Evolutionary conservation across 768 basidiomycete species (phyloP), one percentile per base, ranked within the genome.

Genomic region (Podaxis mareebaensis): DNA sequence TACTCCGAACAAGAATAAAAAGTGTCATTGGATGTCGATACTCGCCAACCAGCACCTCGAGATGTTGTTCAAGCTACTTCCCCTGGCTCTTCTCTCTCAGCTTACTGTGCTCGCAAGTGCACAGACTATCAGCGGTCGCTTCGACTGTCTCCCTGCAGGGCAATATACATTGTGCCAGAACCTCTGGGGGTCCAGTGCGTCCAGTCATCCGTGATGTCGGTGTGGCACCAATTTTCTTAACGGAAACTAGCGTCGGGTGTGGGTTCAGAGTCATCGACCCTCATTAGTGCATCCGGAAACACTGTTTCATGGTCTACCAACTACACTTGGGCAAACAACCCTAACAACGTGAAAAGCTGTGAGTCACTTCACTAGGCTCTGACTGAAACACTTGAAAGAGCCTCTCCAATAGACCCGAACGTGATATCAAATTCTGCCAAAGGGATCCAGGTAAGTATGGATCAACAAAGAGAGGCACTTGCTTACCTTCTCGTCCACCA

Each of bases 261-360:
- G 0, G 85, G 84, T 13, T 76, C 71, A 17, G 83, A 87, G 68
- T 74, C 70, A 40, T 81, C 85, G 0, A 85, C 83, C 0, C 71
- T 86, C 53, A 66, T 77, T 54, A 75, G 72, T 60, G 64, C 77
- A 4, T 72, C 74, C 26, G 76, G 78, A 15, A 75, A 76, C 63
- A 71, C 67, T 24, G 77, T 85, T 30, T 75, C 83, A 2, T 87
- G 85, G 85, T 75, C 77, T 28, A 86, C 85, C 22, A 77, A 73
- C 56, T 86, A 78, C 69, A 81, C 72, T 20, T 86, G 85, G 85
- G 77, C 79, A 10, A 78, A 83, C 67, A 76, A 71, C 53, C 73
- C 76, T 39, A 84, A 84, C 67, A 76, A 74, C 58, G 85, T 86
- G 56, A 87, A 87, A 75, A 83, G 81, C 73, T 86, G 84, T 85